Percentiles rank a stretch among this genome's conserved stretches.
phyloP scores from a whole-genome alignment of 257 asterid species.

The Ocimum tenuiflorum region DNA sequence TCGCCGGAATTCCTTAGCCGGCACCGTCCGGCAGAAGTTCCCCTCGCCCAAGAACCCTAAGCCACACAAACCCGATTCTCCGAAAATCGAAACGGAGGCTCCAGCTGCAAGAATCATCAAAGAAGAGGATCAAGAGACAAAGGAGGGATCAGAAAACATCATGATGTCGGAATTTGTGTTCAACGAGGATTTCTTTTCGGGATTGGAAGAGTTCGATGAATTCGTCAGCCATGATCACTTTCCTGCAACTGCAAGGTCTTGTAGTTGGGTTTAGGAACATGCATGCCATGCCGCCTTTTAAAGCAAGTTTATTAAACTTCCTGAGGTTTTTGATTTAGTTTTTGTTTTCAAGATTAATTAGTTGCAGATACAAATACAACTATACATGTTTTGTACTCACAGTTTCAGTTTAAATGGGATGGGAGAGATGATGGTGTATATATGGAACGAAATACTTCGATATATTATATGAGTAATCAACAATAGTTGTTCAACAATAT shows the following conservation, averaged over 20 bases:
- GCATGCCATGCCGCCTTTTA: no score
- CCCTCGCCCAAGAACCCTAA: slow-evolving; percentile 23
- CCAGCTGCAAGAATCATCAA: slow-evolving; percentile 14
- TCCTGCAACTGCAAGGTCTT: no score
- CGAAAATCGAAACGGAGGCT: no score
- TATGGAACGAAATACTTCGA: background rate
- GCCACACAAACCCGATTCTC: background rate
- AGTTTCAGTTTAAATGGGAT: background rate
- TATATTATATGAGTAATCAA: background rate
- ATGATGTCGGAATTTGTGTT: slow-evolving; percentile 29
- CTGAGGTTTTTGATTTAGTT: background rate
- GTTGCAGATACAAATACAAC: background rate
- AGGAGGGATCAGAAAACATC: background rate
- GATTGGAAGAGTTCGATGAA: slow-evolving; percentile 55
- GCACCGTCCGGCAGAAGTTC: slow-evolving; percentile 69
- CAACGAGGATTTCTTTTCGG: slow-evolving; percentile 60
- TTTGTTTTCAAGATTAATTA: slow-evolving; percentile 1
- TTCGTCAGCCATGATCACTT: slow-evolving; percentile 1
- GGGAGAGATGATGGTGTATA: background rate
- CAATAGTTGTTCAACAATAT: no score
- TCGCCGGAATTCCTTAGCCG: slow-evolving; percentile 72
- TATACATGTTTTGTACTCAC: background rate
- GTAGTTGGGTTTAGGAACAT: no score
- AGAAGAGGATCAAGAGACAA: slow-evolving; percentile 20
- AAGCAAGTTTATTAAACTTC: no score